These are phyloP conservation scores for Podosphaera leucotricha DNA, from an alignment of 2,329 filamentous ascomycete genomes.

Conservation along the genomic window DNA sequence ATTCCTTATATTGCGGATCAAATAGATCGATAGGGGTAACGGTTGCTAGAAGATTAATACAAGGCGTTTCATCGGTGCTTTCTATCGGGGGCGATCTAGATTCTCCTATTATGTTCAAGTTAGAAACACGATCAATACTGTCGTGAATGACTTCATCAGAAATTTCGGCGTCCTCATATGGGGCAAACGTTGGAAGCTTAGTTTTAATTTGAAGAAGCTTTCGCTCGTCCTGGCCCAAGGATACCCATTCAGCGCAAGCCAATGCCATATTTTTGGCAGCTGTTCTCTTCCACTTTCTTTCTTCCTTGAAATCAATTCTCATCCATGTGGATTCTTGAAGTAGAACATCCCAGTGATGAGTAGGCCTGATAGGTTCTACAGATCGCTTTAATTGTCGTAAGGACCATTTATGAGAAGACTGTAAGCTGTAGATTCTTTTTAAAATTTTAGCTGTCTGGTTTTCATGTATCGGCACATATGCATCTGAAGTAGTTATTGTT, in stretches of 20 bases:
- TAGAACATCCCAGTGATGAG: constrained; percentile 65
- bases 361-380: constrained; percentile 52
- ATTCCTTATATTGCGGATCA: constrained; percentile 56
- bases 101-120: constrained; percentile 40
- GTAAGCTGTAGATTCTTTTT: constrained; percentile 68
- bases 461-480: constrained; percentile 62
- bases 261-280: constrained; percentile 58
- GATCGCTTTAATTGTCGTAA: constrained; percentile 70
- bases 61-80: constrained; percentile 17
- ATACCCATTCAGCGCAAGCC: constrained; percentile 65
- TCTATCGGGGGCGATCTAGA: constrained; percentile 28
- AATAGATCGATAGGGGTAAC: constrained; percentile 59
- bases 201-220: constrained; percentile 44
- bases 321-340: constrained; percentile 94
- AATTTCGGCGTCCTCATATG: constrained; percentile 16
- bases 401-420: constrained; percentile 83
- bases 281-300: constrained; percentile 78
- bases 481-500: constrained; percentile 66
- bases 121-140: constrained; percentile 32
- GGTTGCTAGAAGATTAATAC: constrained; percentile 17
- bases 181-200: constrained; percentile 20
- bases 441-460: constrained; percentile 72
- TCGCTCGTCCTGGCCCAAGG: constrained; percentile 37
- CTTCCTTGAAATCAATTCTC: constrained; percentile 85
- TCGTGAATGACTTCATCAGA: constrained; percentile 11